Conservation (phyloP, 371 early-diverging fungal genomes). For the Mucor ambiguus region DNA sequence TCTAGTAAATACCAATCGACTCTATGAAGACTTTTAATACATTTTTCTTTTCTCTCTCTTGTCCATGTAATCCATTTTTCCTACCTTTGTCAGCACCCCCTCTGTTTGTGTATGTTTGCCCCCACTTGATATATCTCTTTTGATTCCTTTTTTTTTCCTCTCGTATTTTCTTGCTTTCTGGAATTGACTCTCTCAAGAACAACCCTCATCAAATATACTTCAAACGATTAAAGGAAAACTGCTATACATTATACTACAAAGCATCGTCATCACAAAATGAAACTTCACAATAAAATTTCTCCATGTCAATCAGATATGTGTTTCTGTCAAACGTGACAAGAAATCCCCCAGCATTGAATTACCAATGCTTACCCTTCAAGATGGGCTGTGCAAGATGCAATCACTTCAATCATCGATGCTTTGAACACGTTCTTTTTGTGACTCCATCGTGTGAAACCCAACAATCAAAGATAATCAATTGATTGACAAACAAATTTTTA, state of each 20-base stretch:
- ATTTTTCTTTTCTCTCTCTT: not conserved
- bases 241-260: not conserved
- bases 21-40: slow-evolving; percentile 40
- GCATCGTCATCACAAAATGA: not conserved
- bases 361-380: no score
- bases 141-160: not conserved
- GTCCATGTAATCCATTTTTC: not conserved
- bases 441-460: slow-evolving; percentile 1
- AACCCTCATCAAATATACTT: not conserved
- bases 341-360: not conserved
- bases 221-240: not conserved
- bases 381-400: no score
- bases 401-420: no score
- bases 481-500: not conserved
- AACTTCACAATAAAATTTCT: not conserved
- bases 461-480: not conserved
- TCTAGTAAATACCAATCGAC: slow-evolving; percentile 34
- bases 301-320: not conserved
- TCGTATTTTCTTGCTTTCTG: not conserved
- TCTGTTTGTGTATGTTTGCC: not conserved
- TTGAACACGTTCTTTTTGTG: not conserved
- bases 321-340: not conserved
- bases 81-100: not conserved
- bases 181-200: not conserved
- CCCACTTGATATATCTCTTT: not conserved